These are phyloP conservation scores for Termitomyces titanicus DNA, from an alignment of 768 basidiomycete genomes.

Conservation along the genomic window DNA sequence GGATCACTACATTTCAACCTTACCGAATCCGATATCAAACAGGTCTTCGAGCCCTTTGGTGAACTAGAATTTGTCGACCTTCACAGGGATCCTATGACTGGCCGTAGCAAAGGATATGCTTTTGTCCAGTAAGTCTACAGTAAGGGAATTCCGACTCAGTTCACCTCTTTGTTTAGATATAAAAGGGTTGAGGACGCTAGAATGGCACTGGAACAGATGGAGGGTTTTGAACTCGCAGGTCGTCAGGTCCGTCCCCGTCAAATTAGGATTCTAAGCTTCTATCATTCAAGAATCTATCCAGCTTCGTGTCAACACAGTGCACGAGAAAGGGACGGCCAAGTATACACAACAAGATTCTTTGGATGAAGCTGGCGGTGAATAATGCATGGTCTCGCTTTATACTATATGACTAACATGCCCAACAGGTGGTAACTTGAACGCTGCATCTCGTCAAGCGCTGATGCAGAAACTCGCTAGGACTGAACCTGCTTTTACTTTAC, in stretches of 20 bases:
- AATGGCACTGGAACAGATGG: constrained; percentile 98
- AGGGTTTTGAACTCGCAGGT: constrained; percentile 96
- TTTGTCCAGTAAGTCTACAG: constrained; percentile 83
- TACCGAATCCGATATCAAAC: constrained; percentile 94
- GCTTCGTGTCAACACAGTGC: constrained; percentile 89
- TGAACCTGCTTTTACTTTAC: constrained; percentile 56
- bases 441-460: constrained; percentile 96
- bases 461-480: constrained; percentile 99
- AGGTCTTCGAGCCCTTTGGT: constrained; percentile 99
- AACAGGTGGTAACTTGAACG: constrained; percentile 94
- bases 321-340: constrained; percentile 79
- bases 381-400: neutral
- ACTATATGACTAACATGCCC: constrained; percentile 6
- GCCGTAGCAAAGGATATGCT: constrained; percentile 95
- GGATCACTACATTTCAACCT: constrained; percentile 97
- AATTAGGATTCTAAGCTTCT: neutral
- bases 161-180: constrained; percentile 47
- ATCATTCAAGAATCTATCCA: constrained; percentile 22
- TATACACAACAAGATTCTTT: constrained; percentile 77
- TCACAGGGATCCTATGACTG: constrained; percentile 91
- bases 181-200: constrained; percentile 90
- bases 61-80: constrained; percentile 98
- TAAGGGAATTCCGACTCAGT: neutral
- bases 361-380: constrained; percentile 84
- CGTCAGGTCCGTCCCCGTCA: constrained; percentile 59